Conservation (phyloP, 805 yeast species). For the Ogataea haglerorum region DNA sequence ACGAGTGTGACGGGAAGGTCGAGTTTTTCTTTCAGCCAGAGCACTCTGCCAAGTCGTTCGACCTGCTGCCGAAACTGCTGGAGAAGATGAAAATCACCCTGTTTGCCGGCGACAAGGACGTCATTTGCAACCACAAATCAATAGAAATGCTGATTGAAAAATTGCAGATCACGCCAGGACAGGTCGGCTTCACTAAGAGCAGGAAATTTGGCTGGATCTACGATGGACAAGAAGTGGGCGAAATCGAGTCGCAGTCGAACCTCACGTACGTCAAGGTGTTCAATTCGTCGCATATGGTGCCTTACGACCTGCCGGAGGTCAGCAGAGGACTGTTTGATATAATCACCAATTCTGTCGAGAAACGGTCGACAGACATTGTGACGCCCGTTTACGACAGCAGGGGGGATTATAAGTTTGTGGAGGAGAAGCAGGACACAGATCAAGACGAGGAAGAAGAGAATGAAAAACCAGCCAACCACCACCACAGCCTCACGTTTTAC, state of each 20-base stretch:
- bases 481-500: slow-evolving; percentile 19
- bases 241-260: slow-evolving; percentile 53
- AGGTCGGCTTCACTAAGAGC: slow-evolving; percentile 44
- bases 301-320: slow-evolving; percentile 69
- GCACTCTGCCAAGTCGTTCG: slow-evolving; percentile 56
- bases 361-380: slow-evolving; percentile 16
- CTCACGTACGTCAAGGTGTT: slow-evolving; percentile 70
- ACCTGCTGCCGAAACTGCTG: slow-evolving; percentile 64
- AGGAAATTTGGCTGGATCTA: slow-evolving; percentile 40
- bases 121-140: slow-evolving; percentile 69
- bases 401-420: slow-evolving; percentile 7
- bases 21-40: slow-evolving; percentile 47
- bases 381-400: slow-evolving; percentile 28
- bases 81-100: slow-evolving; percentile 59
- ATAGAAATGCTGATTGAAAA: slow-evolving; percentile 61
- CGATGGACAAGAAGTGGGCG: slow-evolving; percentile 38
- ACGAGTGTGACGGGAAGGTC: slow-evolving; percentile 71
- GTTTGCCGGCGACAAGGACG: slow-evolving; percentile 85
- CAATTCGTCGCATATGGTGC: slow-evolving; percentile 92
- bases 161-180: slow-evolving; percentile 60
- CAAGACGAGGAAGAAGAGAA: slow-evolving; percentile 3
- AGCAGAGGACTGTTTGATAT: slow-evolving; percentile 70
- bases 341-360: slow-evolving; percentile 33
- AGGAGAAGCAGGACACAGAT: slow-evolving; percentile 4
- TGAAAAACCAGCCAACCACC: slow-evolving; percentile 1